Evolutionary conservation across 768 basidiomycete species (phyloP), one percentile per base, ranked within the genome.

Genomic region (Mycena vulgaris): DNA sequence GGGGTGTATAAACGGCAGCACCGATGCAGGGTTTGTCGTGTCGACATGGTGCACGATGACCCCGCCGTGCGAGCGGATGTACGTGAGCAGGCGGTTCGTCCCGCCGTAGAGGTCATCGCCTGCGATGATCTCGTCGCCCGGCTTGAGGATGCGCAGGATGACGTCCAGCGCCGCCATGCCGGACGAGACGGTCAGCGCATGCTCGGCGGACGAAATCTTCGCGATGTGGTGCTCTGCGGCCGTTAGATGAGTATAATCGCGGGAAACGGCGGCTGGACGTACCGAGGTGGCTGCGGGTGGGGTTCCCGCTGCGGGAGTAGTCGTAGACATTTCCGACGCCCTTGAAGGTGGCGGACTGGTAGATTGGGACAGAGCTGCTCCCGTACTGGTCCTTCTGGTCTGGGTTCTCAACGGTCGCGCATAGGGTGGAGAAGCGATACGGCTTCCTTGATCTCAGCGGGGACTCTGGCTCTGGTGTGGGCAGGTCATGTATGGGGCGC

Each of bases 141-240:
- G 96, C 82, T 97, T 97, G 75, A 99, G 90, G 31, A 98, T 80
- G 56, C 98, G 93, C 55, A 98, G 88, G 75, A 99, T 98, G 60
- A 96, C 90, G 81, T 99, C 98, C 47, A 99, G 88, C 3, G 97
- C 96, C 21, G 97, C 96, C 98, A 99, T 99, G 62, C 98, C 98
- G 5, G 97, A 98, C 7, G 96, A 95, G 6, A 99, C 95, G 23
- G 92, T 89, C 78, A 97, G 95, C 0, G 95, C 95, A 87, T 97
- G 92, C 6, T 86, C 85, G 8, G 97, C 96, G 31, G 94, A 95
- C 37, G 97, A 98, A 76, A 99, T 96, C 85, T 98, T 96, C 66
- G 97, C 97, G 53, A 99, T 88, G 79, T 99, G 98, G 74, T 98
- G 95, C 80, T 99, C 98, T 99, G 78, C 57, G 74, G 68, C 39